Base-by-base conservation (phyloP, 441 rosid genomes). In the Capsella rubella region DNA sequence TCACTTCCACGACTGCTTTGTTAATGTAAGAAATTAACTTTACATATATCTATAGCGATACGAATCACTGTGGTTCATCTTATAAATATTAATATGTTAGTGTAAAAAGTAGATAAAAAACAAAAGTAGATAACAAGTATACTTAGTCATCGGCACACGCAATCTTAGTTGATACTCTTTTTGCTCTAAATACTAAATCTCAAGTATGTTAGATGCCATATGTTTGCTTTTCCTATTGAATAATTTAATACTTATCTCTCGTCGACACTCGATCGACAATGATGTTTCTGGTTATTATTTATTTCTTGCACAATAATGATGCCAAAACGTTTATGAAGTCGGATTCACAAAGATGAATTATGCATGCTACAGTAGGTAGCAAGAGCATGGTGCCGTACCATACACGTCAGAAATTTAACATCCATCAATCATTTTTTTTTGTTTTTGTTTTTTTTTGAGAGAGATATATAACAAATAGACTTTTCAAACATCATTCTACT, bases 1-100 rank as follows among this genome's bases (percentile, higher is more conserved):
- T 72, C 92, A 88, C 72, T 90, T 90, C 80, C 93, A 87, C 60
- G 96, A 90, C 60, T 90, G 96, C 76, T 89, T 90, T 55, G 96
- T 88, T 46, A 78, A 88, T 53, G 96, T 87, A 82, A 79, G 28
- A 15, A 2, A 39, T 2, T 9, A 9, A 35, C n/a, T 13, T 28
- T 51, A 6, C 31, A 51, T 67, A 39, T 55, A 14, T 50, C 14
- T 45, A 53, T 61, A 25, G 16, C 37, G 27, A 14, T 16, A 12
- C 5, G 14, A 45, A 7, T 61, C 1, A 37, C 4, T 61, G n/a
- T 15, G 34, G 16, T 32, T 34, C 15, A 60, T 29, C 29, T 6
- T 58, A n/a, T 58, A 45, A 15, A 50, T 60, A 16, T 12, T 43
- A 27, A 54, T 4, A 21, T 31, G 42, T 18, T 53, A 3, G 51